Percentiles rank a stretch among this genome's conserved stretches.
Evolutionary conservation across 768 basidiomycete genomes (phyloP).

Genomic region (Tulasnella sp.): DNA sequence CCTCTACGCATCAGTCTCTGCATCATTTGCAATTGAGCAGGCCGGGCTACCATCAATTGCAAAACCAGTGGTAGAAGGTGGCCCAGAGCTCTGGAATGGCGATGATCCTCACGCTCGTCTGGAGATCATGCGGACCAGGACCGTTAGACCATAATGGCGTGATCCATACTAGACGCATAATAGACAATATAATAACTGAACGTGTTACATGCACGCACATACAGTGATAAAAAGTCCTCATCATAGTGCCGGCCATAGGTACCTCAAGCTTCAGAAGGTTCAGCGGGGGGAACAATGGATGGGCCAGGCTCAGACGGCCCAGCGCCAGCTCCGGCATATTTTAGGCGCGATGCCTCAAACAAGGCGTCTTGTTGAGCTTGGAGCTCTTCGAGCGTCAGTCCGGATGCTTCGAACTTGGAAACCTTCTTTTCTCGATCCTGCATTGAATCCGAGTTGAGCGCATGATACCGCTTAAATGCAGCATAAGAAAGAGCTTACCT

Average conservation of each 20-base stretch:
- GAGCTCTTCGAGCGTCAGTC: constrained; percentile 85
- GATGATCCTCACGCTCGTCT: constrained; percentile 39
- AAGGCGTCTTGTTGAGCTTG: constrained; percentile 78
- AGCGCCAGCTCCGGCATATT: constrained; percentile 24
- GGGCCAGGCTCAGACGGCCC: no score
- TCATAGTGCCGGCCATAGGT: not conserved
- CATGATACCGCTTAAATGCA: not conserved
- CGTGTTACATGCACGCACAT: constrained; percentile 1
- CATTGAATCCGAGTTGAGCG: not conserved
- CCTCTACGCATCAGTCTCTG: constrained; percentile 68
- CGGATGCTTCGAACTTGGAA: constrained; percentile 78
- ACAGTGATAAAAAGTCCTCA: not conserved
- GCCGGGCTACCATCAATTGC: constrained; percentile 54
- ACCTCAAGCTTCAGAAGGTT: not conserved
- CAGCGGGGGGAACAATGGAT: no score
- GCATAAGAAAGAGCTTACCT: constrained; percentile 40
- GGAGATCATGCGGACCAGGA: no score
- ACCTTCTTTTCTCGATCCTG: constrained; percentile 89
- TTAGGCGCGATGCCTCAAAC: constrained; percentile 74
- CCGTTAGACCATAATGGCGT: not conserved
- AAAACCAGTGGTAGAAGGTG: constrained; percentile 18
- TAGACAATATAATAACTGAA: not conserved
- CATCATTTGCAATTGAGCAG: constrained; percentile 78
- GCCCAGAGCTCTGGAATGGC: constrained; percentile 52
- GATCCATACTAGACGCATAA: not conserved